A percentile compares a stretch with the other conserved stretches of the same genome.
Evolutionary conservation across 768 basidiomycete species (phyloP).

Genomic region (Tylopilus rubrobrunneus): DNA sequence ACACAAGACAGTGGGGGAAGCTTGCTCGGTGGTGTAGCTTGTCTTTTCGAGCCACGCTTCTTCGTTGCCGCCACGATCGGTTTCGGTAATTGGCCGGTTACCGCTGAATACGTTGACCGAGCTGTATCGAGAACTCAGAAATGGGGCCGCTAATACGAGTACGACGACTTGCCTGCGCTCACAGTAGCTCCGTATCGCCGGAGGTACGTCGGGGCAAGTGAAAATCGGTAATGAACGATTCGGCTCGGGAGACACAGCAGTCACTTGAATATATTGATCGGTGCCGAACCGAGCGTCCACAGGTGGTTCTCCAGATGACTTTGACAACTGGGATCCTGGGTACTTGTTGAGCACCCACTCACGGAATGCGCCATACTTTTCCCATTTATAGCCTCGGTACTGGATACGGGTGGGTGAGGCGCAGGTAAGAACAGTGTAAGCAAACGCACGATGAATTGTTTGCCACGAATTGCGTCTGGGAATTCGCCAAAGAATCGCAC

Average conservation of each 20-base stretch:
- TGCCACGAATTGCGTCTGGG: slow-evolving; percentile 78
- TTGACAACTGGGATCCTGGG: slow-evolving; percentile 77
- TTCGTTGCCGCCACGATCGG: slow-evolving; percentile 59
- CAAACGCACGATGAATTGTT: slow-evolving; percentile 80
- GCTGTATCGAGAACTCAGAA: slow-evolving; percentile 37
- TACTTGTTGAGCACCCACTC: slow-evolving; percentile 91
- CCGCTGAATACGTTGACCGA: slow-evolving; percentile 82
- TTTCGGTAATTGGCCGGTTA: slow-evolving; percentile 62
- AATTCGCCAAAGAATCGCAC: slow-evolving; percentile 94
- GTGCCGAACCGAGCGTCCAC: slow-evolving; percentile 75
- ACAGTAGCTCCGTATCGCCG: slow-evolving; percentile 79
- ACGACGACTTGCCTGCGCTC: slow-evolving; percentile 63
- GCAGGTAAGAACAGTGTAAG: not conserved
- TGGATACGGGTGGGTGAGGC: slow-evolving; percentile 24
- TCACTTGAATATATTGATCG: slow-evolving; percentile 87
- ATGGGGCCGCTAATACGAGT: not conserved
- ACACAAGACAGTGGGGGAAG: slow-evolving; percentile 87
- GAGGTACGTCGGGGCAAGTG: slow-evolving; percentile 77
- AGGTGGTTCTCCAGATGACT: slow-evolving; percentile 68
- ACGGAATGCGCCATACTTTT: slow-evolving; percentile 86
- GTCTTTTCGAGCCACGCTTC: slow-evolving; percentile 90
- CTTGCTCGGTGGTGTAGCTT: slow-evolving; percentile 78
- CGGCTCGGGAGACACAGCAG: slow-evolving; percentile 80
- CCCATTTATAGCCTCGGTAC: slow-evolving; percentile 96
- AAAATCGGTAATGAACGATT: slow-evolving; percentile 76